These are phyloP conservation scores for sunflower (Helianthus annuus) DNA, from an alignment of 129 eudicot species.

Conservation along the genomic window HanXRQr2.0-SUNRISE NC_035437.2:131790038-131790537, in stretches of 20 bases:
- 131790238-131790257: constrained; percentile 8
- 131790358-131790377: too few species aligned
- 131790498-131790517: too few species aligned
- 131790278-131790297: background rate
- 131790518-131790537: too few species aligned
- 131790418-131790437: too few species aligned
- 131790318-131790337: background rate
- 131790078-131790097: constrained; percentile 63
- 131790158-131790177: constrained; percentile 4
- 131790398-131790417: too few species aligned
- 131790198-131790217: background rate
- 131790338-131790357: too few species aligned
- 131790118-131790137: constrained; percentile 76
- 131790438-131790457: too few species aligned
- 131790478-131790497: too few species aligned
- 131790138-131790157: constrained; percentile 68
- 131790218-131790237: background rate
- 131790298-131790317: background rate
- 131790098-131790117: constrained; percentile 85
- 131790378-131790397: too few species aligned
- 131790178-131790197: constrained; percentile 21
- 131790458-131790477: too few species aligned
- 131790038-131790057: constrained; percentile 50
- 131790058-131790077: constrained; percentile 68
- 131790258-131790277: background rate